Percentiles rank a stretch among this genome's conserved stretches.
phyloP scores from a whole-genome alignment of 495 filamentous ascomycete genomes.

The Aspergillus kassunensis region DNA sequence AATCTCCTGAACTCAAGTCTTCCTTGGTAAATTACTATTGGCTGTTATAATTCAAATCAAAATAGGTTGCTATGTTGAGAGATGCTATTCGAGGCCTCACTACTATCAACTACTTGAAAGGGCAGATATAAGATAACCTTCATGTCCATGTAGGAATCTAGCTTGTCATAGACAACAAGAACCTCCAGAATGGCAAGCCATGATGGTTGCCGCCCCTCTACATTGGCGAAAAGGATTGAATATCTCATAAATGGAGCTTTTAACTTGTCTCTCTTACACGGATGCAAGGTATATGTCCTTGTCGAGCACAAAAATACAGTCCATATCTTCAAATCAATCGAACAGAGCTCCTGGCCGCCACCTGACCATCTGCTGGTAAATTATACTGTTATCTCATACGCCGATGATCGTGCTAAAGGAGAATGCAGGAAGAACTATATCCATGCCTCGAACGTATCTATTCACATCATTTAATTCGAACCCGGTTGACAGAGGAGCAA shows the following conservation, averaged over 20 bases:
- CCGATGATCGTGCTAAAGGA: not conserved
- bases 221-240: not conserved
- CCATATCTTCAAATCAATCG: slow-evolving; percentile 5
- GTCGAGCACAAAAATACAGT: not conserved
- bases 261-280: not conserved
- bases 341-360: slow-evolving; percentile 3
- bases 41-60: not conserved
- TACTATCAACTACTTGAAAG: not conserved
- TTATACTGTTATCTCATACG: not conserved
- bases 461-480: not conserved
- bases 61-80: not conserved
- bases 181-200: not conserved
- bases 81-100: not conserved
- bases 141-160: not conserved
- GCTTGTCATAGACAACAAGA: not conserved
- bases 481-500: not conserved
- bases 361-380: not conserved
- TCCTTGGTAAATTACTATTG: not conserved
- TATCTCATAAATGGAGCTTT: not conserved
- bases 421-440: not conserved
- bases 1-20: not conserved
- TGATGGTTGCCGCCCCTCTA: not conserved
- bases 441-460: not conserved
- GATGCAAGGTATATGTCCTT: slow-evolving; percentile 3
- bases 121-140: not conserved